Evolutionary conservation across 805 yeast species (phyloP).

Genomic region (Candida suzukii): DNA sequence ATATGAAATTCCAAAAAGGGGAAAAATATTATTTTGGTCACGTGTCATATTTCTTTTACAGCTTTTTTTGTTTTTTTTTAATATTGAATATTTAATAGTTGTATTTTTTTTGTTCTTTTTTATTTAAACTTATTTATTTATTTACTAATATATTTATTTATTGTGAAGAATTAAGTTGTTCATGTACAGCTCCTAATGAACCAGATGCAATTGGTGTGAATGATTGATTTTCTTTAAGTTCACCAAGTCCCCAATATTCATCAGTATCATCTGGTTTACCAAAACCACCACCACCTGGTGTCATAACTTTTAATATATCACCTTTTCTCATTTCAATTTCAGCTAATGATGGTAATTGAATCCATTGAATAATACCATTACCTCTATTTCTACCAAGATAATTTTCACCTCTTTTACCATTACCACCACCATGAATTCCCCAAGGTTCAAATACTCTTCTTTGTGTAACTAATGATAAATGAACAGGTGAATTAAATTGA

Average conservation of each 20-base stretch:
- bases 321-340: constrained; percentile 31
- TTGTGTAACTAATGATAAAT: constrained; percentile 78
- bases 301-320: constrained; percentile 26
- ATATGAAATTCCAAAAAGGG: too few species aligned
- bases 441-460: constrained; percentile 80
- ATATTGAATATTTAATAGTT: too few species aligned
- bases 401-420: constrained; percentile 62
- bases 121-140: too few species aligned
- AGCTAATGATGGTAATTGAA: constrained; percentile 25
- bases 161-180: not conserved
- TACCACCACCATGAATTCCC: constrained; percentile 77
- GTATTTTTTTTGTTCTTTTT: too few species aligned
- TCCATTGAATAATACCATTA: constrained; percentile 18
- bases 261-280: constrained; percentile 29
- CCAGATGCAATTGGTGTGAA: too few species aligned
- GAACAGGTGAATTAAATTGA: constrained; percentile 65
- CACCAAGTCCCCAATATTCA: not conserved
- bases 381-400: constrained; percentile 25
- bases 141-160: too few species aligned
- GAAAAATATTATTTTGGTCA: too few species aligned
- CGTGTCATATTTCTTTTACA: too few species aligned
- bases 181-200: too few species aligned
- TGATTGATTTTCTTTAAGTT: too few species aligned
- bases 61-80: too few species aligned
- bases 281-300: constrained; percentile 38